phyloP scores from a whole-genome alignment of 495 filamentous ascomycete species.

The Neurospora hispaniola region DNA sequence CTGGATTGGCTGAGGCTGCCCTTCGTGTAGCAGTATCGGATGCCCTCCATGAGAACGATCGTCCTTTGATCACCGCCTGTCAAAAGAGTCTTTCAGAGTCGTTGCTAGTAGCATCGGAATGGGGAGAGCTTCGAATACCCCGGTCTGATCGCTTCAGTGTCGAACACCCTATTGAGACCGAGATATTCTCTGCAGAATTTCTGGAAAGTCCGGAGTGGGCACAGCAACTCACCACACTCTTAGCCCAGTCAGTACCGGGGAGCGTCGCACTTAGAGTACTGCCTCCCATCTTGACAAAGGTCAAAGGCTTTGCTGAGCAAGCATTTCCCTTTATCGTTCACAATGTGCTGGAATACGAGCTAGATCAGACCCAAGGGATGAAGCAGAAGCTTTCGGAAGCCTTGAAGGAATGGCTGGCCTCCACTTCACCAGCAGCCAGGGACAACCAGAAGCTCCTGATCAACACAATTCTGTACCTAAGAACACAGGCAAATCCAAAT shows the following conservation, averaged over 20 bases:
- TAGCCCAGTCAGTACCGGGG: slow-evolving; percentile 48
- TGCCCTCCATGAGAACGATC: slow-evolving; percentile 30
- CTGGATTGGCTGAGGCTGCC: slow-evolving; percentile 68
- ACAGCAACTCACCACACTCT: slow-evolving; percentile 45
- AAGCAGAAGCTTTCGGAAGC: slow-evolving; percentile 41
- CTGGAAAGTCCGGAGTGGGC: slow-evolving; percentile 48
- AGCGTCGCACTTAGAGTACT: slow-evolving; percentile 60
- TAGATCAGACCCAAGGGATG: slow-evolving; percentile 35
- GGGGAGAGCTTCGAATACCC: slow-evolving; percentile 37
- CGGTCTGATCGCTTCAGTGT: slow-evolving; percentile 30
- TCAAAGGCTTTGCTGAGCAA: slow-evolving; percentile 57
- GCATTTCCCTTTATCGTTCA: slow-evolving; percentile 75
- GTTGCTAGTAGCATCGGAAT: slow-evolving; percentile 35
- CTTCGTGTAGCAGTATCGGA: slow-evolving; percentile 59
- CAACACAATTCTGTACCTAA: slow-evolving; percentile 75
- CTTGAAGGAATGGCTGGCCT: slow-evolving; percentile 38
- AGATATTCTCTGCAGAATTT: slow-evolving; percentile 22
- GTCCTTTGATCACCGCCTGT: slow-evolving; percentile 38
- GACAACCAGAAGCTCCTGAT: slow-evolving; percentile 52
- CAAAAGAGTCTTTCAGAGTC: slow-evolving; percentile 33
- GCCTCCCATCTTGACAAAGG: slow-evolving; percentile 46
- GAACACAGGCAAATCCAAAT: slow-evolving; percentile 62
- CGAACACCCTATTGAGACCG: slow-evolving; percentile 8
- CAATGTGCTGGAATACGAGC: slow-evolving; percentile 51
- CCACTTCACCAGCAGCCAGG: slow-evolving; percentile 27